A percentile compares a stretch with the other conserved stretches of the same genome.
These are phyloP conservation scores for Eucalyptus victrix DNA, from an alignment of 345 rosid genomes.

Conservation along the genomic window DNA sequence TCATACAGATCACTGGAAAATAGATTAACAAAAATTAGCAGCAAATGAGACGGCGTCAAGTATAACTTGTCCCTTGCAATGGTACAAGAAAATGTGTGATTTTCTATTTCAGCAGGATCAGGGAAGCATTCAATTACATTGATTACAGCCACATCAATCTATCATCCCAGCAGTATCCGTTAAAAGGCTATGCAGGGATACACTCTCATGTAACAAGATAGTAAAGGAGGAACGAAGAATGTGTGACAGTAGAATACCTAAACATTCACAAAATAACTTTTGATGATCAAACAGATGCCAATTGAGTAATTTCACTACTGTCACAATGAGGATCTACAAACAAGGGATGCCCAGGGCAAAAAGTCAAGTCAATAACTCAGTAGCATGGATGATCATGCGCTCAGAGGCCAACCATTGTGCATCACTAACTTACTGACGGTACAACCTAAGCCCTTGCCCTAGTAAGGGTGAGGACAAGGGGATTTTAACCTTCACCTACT, in stretches of 20 bases:
- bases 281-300: neutral
- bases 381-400: neutral
- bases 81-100: neutral
- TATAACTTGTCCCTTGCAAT: neutral
- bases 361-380: neutral
- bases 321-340: neutral
- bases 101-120: neutral
- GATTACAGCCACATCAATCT: neutral
- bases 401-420: neutral
- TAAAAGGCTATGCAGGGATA: neutral
- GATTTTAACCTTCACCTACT: neutral
- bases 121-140: neutral
- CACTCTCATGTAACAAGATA: neutral
- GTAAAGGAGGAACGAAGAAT: neutral
- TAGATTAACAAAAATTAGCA: neutral
- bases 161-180: neutral
- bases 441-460: neutral
- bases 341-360: neutral
- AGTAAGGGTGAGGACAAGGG: neutral
- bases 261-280: neutral
- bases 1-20: conserved; percentile 73
- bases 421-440: neutral
- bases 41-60: neutral
- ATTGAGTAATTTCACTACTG: neutral
- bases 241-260: neutral